Base-by-base conservation (phyloP, 257 asterid species). In the Handroanthus guayacan region DNA sequence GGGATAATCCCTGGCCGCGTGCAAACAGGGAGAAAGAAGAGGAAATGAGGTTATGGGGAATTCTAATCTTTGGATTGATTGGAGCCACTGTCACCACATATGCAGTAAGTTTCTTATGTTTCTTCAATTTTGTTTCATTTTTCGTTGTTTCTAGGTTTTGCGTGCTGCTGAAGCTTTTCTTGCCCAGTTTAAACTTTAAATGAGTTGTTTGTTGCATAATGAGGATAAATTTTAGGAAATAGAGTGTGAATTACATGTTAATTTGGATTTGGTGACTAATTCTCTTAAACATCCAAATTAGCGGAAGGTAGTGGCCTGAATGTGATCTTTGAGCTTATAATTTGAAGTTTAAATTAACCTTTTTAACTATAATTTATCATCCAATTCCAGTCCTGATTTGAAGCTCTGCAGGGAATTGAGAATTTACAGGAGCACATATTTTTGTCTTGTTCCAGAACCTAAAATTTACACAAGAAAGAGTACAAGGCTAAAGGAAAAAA, bases 71-170 rank as follows among this genome's bases (percentile, higher is more conserved):
- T 54, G 93, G 92, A n/a, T 80, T 89, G n/a, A 83, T 91, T 9
- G 97, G 93, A 68, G 97, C 97, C 76, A 79, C 94, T 36, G 93
- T 79, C 75, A 87, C 95, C 74, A 81, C 90, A 20, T 79, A 82
- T 39, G 95, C 97, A 6, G 97, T 91, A 85, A 62, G 86, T 68
- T 62, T 69, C 71, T 62, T 54, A 4, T 31, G 6, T 65, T 66
- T 6, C 13, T 43, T 52, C 11, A 39, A 57, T 43, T 52, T 62
- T 72, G 11, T 50, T 51, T 12, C 12, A 14, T 6, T 69, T 37
- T 17, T 17, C 5, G 14, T 18, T 4, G 17, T 37, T 6, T 54
- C 39, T 9, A 34, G 9, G n/a, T 36, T 56, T 31, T 14, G 20
- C 43, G 5, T 55, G 14, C n/a, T 38, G 75, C 5, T 71, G 41